Conservation (phyloP, 768 basidiomycete species). For the Lactarius tabidus region DNA sequence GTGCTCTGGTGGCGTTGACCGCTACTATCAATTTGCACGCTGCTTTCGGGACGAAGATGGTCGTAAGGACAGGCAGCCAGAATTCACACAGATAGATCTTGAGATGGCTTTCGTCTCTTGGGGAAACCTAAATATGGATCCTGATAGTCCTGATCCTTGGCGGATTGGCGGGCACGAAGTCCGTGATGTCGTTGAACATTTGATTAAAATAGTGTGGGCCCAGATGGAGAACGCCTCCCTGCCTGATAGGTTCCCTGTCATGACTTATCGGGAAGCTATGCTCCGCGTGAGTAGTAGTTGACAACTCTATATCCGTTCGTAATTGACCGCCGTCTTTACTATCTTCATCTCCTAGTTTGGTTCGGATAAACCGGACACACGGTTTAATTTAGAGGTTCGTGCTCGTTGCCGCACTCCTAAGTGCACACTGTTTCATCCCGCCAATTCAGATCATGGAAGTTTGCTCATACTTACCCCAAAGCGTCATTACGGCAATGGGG, state of each 20-base stretch:
- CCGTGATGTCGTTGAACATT: constrained; percentile 68
- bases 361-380: constrained; percentile 91
- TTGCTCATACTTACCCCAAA: constrained; percentile 32
- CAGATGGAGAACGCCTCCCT: constrained; percentile 60
- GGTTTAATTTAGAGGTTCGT: constrained; percentile 81
- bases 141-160: constrained; percentile 49
- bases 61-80: constrained; percentile 90
- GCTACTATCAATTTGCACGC: constrained; percentile 88
- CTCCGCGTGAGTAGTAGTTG: constrained; percentile 51
- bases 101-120: constrained; percentile 96
- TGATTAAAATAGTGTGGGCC: constrained; percentile 75
- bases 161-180: constrained; percentile 84
- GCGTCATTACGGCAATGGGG: constrained; percentile 28
- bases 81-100: constrained; percentile 95
- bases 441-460: constrained; percentile 35
- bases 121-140: constrained; percentile 37
- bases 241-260: constrained; percentile 63
- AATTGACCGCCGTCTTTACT: constrained; percentile 23
- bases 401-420: constrained; percentile 1
- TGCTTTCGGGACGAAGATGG: constrained; percentile 98
- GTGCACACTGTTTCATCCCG: constrained; percentile 3
- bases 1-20: constrained; percentile 83
- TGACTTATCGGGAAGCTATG: constrained; percentile 94
- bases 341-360: constrained; percentile 59
- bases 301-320: constrained; percentile 11